Conservation (phyloP, 148 eudicot species). For the Chenopodium formosanum region DNA sequence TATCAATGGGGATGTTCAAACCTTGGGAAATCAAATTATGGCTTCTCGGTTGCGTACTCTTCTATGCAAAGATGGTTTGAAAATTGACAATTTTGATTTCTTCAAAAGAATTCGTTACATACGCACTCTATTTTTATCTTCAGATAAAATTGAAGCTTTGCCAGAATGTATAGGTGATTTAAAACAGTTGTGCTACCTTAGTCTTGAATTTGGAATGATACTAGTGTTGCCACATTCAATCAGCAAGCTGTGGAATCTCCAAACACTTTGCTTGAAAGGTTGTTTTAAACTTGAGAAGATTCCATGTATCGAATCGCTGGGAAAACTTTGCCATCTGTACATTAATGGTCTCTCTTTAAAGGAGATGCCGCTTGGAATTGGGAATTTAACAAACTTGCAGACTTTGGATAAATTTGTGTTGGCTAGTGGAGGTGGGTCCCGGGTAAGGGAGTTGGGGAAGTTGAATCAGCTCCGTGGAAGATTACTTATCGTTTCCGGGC, state of each 20-base stretch:
- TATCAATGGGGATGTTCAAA: neutral
- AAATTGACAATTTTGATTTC: neutral
- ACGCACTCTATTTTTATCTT: neutral
- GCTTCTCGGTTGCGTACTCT: neutral
- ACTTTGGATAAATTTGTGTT: neutral
- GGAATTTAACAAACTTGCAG: constrained; percentile 10
- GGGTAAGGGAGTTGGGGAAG: neutral
- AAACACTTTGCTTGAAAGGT: neutral
- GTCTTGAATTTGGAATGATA: neutral
- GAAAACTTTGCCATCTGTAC: neutral
- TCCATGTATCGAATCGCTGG: neutral
- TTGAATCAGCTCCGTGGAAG: neutral
- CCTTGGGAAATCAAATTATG: neutral
- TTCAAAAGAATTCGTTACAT: neutral
- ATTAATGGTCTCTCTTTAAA: neutral
- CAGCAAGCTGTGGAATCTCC: constrained; percentile 6
- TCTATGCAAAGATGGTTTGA: neutral
- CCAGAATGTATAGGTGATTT: constrained; percentile 7
- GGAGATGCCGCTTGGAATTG: constrained; percentile 8
- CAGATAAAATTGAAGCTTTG: neutral
- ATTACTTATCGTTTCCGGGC: neutral
- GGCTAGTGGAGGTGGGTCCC: neutral
- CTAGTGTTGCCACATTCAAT: neutral
- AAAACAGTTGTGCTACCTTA: constrained; percentile 7
- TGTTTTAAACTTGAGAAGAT: neutral